Base-by-base conservation (phyloP, 805 yeast genomes). In the Diddensiella transvaalensis region DNA sequence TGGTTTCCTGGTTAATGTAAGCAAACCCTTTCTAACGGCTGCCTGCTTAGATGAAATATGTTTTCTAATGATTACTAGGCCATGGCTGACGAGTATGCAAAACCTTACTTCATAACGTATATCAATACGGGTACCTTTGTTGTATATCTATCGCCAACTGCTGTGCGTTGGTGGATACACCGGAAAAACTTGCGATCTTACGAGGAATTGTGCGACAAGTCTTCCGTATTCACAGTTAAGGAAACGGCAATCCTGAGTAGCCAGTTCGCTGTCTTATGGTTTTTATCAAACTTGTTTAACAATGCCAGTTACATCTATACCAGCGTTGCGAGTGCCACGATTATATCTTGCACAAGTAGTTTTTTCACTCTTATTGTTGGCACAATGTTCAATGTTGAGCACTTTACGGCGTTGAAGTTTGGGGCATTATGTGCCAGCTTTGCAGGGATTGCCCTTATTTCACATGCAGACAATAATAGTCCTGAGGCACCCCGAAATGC, bases 51-150 rank as follows among this genome's bases (percentile, higher is more conserved):
- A 39, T 17, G 29, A 13, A 71, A 60, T 87, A 36, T n/a, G n/a
- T 29, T n/a, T 17, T 26, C 13, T 26, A 8, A 13, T 26, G 32
- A 85, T 87, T 57, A 88, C 82, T 56, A 45, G 49, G 49, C 48
- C 11, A 40, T 53, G 48, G 42, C 54, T 4, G 33, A 13, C 23
- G 69, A 75, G 22, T 93, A 88, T 65, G 69, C 88, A 42, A 93
- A 93, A 67, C 99, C 99, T 15, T 90, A 88, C 62, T 78, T 90
- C 53, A 86, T 93, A 57, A 93, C 99, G 2, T 93, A 91, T 69
- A 66, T 91, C 57, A 93, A 90, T 69, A 90, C 98, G 0, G 82
- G 88, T 1, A 78, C 93, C 3, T 93, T 93, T 64, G 73, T 80
- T 4, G 72, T 91, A 45, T 93, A 91, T 64, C 69, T 93, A 44